phyloP scores from a whole-genome alignment of 2,329 filamentous ascomycete genomes.

The Penicillium sp. region DNA sequence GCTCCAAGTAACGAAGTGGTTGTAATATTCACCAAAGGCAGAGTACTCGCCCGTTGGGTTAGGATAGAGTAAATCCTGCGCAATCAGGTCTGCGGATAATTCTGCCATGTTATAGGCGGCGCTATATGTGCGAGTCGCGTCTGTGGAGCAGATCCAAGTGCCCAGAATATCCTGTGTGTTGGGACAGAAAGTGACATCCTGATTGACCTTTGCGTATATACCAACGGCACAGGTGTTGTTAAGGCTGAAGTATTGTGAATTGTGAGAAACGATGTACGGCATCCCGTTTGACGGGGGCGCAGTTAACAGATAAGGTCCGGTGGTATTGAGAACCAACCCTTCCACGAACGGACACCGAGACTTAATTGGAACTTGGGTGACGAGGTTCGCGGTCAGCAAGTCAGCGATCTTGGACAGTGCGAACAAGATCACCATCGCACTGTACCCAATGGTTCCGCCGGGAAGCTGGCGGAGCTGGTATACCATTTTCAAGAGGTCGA shows the following conservation, averaged over 20 bases:
- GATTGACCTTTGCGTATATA: neutral
- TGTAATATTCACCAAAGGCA: neutral
- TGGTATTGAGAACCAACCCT: neutral
- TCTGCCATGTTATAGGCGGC: neutral
- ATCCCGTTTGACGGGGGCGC: neutral
- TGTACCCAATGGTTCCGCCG: neutral
- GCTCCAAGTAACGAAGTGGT: neutral
- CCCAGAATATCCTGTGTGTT: neutral
- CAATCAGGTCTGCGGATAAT: neutral
- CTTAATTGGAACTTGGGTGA: neutral
- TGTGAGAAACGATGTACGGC: neutral
- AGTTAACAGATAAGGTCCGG: neutral
- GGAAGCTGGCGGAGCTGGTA: neutral
- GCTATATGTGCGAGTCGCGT: neutral
- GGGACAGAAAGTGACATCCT: neutral
- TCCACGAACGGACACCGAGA: neutral
- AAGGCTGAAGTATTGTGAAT: neutral
- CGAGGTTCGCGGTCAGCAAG: neutral
- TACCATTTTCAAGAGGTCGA: neutral
- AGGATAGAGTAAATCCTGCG: neutral
- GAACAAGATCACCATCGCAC: neutral
- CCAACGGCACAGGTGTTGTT: neutral
- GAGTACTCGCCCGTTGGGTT: neutral
- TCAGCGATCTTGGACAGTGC: neutral
- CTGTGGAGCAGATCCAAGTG: neutral